Conservation (phyloP, 352 stramenopile species). For the Pythium plurisporium region DNA sequence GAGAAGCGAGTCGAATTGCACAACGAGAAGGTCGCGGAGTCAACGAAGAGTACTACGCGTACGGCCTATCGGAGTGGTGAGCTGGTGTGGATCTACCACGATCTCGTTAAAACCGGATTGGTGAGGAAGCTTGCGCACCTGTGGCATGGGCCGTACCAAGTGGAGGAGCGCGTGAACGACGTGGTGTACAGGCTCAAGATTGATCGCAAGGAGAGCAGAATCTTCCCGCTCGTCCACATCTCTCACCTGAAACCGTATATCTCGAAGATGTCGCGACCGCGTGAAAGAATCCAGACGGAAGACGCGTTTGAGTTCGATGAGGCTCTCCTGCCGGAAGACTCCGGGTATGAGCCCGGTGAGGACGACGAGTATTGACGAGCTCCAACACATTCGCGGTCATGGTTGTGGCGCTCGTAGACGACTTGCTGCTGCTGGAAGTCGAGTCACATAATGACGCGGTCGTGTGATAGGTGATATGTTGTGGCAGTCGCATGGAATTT, state of each 20-base stretch:
- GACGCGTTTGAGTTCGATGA: neutral
- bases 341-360: neutral
- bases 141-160: slow-evolving; percentile 11
- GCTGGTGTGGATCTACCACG: slow-evolving; percentile 13
- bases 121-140: slow-evolving; percentile 9
- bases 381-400: no score
- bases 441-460: no score
- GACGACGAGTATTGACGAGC: neutral
- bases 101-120: slow-evolving; percentile 4
- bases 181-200: slow-evolving; percentile 5
- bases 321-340: neutral
- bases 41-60: neutral
- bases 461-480: no score
- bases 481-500: no score
- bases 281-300: neutral
- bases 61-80: slow-evolving; percentile 5
- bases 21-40: neutral
- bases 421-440: no score
- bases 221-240: neutral
- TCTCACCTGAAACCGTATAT: neutral
- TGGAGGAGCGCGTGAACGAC: slow-evolving; percentile 5
- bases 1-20: neutral
- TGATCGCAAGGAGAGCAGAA: no score
- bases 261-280: neutral
- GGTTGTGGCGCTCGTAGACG: no score